Percentiles rank a stretch among this genome's conserved stretches.
phyloP scores from a whole-genome alignment of 1,284 basidiomycete genomes.

The Ustilago esculenta region DNA sequence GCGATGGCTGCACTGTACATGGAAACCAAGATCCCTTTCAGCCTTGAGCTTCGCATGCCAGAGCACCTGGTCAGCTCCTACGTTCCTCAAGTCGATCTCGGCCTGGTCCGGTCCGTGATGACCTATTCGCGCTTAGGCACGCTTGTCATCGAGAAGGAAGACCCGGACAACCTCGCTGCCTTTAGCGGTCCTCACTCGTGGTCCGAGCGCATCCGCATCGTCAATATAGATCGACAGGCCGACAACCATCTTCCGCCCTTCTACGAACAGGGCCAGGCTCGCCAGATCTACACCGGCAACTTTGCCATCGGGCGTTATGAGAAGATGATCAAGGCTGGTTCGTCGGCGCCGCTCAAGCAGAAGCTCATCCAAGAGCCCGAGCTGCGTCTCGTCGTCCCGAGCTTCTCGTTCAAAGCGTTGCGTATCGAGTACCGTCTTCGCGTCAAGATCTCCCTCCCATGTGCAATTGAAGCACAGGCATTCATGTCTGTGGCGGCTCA shows the following conservation, averaged over 20 bases:
- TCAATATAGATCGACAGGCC: conserved; percentile 42
- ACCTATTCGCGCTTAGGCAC: conserved; percentile 50
- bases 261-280: conserved; percentile 31
- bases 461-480: background rate
- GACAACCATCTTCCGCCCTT: conserved; percentile 44
- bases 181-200: conserved; percentile 47
- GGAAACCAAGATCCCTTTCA: conserved; percentile 52
- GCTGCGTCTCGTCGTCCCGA: conserved; percentile 40
- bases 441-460: conserved; percentile 31
- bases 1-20: conserved; percentile 51
- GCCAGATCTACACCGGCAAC: conserved; percentile 46
- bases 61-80: conserved; percentile 19
- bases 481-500: conserved; percentile 6
- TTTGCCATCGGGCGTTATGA: conserved; percentile 47
- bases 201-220: conserved; percentile 45
- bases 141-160: conserved; percentile 44
- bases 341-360: conserved; percentile 31
- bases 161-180: conserved; percentile 38
- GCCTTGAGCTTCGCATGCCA: conserved; percentile 44
- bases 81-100: conserved; percentile 32
- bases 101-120: conserved; percentile 44
- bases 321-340: conserved; percentile 43
- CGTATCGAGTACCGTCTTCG: conserved; percentile 42
- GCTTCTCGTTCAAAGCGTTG: conserved; percentile 47
- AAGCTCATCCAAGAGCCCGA: conserved; percentile 34